These are phyloP conservation scores for Colletotrichum karsti DNA, from an alignment of 2,329 filamentous ascomycete genomes.

Conservation along the genomic window DNA sequence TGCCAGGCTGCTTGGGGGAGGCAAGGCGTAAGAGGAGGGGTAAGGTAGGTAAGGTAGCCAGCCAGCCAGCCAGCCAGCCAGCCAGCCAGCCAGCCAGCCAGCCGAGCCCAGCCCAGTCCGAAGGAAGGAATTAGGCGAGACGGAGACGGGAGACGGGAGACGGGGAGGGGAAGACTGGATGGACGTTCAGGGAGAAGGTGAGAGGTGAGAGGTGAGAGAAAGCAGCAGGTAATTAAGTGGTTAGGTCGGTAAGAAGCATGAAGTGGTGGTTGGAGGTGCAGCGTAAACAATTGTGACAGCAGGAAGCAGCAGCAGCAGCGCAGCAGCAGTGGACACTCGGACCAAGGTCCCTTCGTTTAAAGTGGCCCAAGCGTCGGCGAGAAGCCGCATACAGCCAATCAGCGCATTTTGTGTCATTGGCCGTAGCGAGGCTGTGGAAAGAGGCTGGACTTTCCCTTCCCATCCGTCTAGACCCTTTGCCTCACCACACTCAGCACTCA, in stretches of 20 bases:
- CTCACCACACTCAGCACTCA: neutral
- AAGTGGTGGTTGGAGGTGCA: neutral
- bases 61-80: neutral
- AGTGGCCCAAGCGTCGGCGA: neutral
- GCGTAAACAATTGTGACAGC: no score
- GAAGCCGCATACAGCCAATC: neutral
- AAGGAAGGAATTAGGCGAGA: neutral
- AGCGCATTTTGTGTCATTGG: neutral
- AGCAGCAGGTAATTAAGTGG: neutral
- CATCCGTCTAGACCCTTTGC: neutral
- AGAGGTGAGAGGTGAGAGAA: neutral
- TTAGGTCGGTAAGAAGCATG: neutral
- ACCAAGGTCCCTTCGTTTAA: no score
- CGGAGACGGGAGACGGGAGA: neutral
- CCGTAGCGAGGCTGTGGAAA: no score
- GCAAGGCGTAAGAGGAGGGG: slow-evolving; percentile 17
- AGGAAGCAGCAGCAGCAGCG: no score
- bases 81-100: neutral
- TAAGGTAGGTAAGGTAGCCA: no score
- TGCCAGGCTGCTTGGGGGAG: neutral
- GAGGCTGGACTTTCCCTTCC: no score
- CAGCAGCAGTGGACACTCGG: no score
- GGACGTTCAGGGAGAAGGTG: neutral
- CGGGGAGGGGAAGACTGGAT: no score
- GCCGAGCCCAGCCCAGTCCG: neutral